phyloP scores from a whole-genome alignment of 1,139 yeast species.

The Taphrina sp. region DNA sequence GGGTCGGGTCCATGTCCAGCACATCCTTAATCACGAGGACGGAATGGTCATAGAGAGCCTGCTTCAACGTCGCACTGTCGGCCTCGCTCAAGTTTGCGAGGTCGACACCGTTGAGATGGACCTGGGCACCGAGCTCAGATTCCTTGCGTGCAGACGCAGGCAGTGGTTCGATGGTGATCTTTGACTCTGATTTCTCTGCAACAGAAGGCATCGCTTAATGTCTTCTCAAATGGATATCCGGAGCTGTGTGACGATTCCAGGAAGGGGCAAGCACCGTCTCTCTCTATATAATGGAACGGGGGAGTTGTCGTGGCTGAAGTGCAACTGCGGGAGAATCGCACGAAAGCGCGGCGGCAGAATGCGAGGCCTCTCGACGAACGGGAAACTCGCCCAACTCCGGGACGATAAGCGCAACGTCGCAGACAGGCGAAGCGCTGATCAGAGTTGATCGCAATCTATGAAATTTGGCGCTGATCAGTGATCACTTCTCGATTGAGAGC shows the following conservation, averaged over 20 bases:
- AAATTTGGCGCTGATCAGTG: background rate
- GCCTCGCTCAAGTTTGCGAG: background rate
- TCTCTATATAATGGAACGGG: background rate
- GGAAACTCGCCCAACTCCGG: too few species aligned
- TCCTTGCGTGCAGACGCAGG: conserved; percentile 1
- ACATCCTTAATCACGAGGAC: conserved; percentile 17
- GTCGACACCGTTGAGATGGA: conserved; percentile 2
- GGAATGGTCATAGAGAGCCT: conserved; percentile 15
- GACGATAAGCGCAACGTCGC: background rate
- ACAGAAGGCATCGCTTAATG: conserved; percentile 6
- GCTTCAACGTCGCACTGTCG: conserved; percentile 1
- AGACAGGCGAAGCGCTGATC: background rate
- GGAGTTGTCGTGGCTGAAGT: background rate
- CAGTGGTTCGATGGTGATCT: conserved; percentile 4
- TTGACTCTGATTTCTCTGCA: conserved; percentile 4
- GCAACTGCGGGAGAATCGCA: background rate
- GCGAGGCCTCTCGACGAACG: too few species aligned
- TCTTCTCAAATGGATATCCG: background rate
- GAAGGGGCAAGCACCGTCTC: too few species aligned
- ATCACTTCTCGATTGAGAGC: background rate
- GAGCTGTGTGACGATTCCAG: too few species aligned
- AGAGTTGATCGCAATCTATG: background rate
- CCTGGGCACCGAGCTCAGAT: conserved; percentile 15
- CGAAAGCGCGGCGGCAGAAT: background rate
- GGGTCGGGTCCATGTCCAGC: conserved; percentile 7